Evolutionary conservation across 176 grass and related monocot species (phyloP).

Genomic region (Musa schizocarpa): DNA sequence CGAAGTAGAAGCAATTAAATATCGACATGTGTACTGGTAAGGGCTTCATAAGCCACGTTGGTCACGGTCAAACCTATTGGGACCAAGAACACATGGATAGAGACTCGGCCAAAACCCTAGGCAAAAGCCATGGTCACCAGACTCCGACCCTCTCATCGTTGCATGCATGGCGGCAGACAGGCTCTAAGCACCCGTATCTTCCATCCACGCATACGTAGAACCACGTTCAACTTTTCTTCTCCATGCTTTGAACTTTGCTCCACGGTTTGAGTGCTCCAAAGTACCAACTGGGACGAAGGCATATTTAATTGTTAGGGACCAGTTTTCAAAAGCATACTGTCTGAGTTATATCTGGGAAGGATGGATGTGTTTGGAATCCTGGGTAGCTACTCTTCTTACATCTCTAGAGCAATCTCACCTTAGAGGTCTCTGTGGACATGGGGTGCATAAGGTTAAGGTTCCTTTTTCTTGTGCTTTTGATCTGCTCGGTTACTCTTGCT

Average conservation of each 20-base stretch:
- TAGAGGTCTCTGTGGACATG: neutral
- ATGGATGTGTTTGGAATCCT: slow-evolving; percentile 10
- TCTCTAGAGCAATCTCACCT: neutral
- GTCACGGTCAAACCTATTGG: too few species aligned
- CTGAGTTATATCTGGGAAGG: neutral
- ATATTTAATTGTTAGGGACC: too few species aligned
- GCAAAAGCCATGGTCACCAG: slow-evolving; percentile 12
- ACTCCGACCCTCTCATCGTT: slow-evolving; percentile 11
- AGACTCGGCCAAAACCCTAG: slow-evolving; percentile 10
- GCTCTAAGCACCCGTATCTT: slow-evolving; percentile 18
- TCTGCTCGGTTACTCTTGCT: neutral
- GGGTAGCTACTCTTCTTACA: too few species aligned
- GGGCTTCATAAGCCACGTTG: too few species aligned
- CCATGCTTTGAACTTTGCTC: neutral
- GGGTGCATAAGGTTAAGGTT: neutral
- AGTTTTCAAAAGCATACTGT: neutral
- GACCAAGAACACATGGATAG: too few species aligned
- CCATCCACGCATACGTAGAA: slow-evolving; percentile 11
- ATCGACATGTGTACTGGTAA: too few species aligned
- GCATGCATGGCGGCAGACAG: slow-evolving; percentile 23
- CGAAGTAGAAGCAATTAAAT: too few species aligned
- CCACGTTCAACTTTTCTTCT: neutral
- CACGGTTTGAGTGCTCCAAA: slow-evolving; percentile 2
- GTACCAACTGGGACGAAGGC: neutral
- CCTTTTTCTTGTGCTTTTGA: slow-evolving; percentile 21